Base-by-base conservation (phyloP, 139 green algal species). In the Mesostigma viride region DNA sequence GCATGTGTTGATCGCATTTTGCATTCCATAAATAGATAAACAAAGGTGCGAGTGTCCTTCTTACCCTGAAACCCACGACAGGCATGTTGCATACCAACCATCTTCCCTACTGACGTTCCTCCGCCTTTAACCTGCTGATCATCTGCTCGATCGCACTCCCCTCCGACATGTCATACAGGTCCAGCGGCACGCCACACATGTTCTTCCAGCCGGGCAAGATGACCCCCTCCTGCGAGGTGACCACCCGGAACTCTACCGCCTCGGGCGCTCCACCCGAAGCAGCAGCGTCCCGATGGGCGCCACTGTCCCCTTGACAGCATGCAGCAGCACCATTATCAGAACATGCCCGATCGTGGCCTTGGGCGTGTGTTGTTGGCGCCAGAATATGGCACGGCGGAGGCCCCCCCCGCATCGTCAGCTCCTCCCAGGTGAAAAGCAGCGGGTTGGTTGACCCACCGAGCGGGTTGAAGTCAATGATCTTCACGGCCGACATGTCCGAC, bases 391-490 rank as follows among this genome's bases (percentile, higher is more conserved):
- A 53, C 17, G 40, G 14, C 40, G 40, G 40, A 53, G 14, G 40
- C 14, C 40, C 17, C 17, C 14, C n/a, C n/a, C n/a, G n/a, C n/a
- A n/a, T n/a, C n/a, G n/a, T n/a, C 14, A 81, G 40, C 28, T 81
- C 75, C 11, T 78, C 24, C 89, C 89, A 95, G 20, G 67, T 67
- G 72, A 93, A 98, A 3, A 97, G 79, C 62, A 96, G 82, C 8
- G 91, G 86, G 0, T 81, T 78, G 4, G 91, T 96, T 24, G 82
- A 84, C 56, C 74, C 80, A 4, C 80, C 76, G 30, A 85, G 69
- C 0, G 90, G 84, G 72, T 95, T 96, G 69, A 98, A 88, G 77
- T 98, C 92, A 20, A 98, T 3, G 2, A 98, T 60, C 22, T 76
- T 77, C 0, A 92, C 76, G 51, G 48, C 22, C 61, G 59, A 31